Evolutionary conservation across 2,329 filamentous ascomycete species (phyloP).

Genomic region (Verticillium dahliae): DNA sequence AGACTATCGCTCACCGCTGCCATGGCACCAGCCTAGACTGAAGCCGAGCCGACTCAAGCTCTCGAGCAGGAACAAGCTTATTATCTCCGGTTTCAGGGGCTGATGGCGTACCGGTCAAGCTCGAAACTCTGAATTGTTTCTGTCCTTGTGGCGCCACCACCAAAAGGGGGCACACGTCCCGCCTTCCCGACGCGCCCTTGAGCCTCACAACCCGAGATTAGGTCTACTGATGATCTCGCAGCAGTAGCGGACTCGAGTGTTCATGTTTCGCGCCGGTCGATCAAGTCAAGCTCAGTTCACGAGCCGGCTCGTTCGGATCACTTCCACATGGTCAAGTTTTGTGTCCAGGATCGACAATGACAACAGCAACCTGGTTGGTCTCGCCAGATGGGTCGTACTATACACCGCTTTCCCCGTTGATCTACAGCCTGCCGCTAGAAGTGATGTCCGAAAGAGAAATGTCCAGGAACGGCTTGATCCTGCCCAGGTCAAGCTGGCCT

Average conservation of each 20-base stretch:
- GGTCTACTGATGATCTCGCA: background rate
- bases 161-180: background rate
- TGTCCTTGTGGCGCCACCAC: background rate
- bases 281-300: background rate
- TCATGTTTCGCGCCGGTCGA: background rate
- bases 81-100: background rate
- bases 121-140: background rate
- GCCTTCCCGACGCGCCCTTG: background rate
- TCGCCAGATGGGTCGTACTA: no score
- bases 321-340: background rate
- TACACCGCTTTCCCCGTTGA: no score
- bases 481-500: background rate
- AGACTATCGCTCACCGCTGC: background rate
- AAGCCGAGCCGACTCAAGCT: background rate
- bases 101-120: background rate
- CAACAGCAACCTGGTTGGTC: background rate
- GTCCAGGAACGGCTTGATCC: background rate
- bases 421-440: no score
- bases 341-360: background rate
- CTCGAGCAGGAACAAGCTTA: background rate
- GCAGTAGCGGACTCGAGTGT: background rate
- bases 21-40: background rate
- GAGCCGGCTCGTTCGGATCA: background rate
- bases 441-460: background rate
- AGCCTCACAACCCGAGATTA: background rate